Evolutionary conservation across 352 stramenopile genomes (phyloP), one percentile per base, ranked within the genome.

Genomic region (Phytopythium delawarense): DNA sequence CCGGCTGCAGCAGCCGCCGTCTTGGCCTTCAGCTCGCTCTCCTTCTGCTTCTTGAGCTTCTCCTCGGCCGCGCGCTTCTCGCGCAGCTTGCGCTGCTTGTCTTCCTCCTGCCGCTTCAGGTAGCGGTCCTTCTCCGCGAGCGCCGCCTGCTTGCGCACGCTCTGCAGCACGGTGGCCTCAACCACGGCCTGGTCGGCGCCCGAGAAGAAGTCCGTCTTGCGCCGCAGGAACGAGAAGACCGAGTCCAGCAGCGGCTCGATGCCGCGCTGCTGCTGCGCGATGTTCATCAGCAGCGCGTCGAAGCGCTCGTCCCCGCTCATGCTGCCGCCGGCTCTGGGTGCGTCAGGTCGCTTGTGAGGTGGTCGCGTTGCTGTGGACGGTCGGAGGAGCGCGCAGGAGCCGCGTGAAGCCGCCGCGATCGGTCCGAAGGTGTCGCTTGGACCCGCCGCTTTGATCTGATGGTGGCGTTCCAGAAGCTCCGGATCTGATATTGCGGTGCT

Each of bases 171-270:
- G 44, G 76, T 94, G 40, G 87, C 69, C 66, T 97, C 88, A 45
- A 96, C 71, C 59, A 88, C 61, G 42, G 85, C 69, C 21, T 84
- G 64, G n/a, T 71, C 64, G 51, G 93, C 95, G 12, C 96, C 97
- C 9, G 94, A 81, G 74, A 99, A 99, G 69, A 99, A 99, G 81
- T 99, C 98, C 20, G 97, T 99, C 79, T 99, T 99, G 57, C 97
- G 95, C 25, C 97, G 87, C 62, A 99, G 74, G 71, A 99, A 99
- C 1, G 94, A 98, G 75, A 99, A 99, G 25, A 99, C 88, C 2
- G 94, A 98, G 65, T 99, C 94, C 69, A 99, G 88, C 39, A 99
- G 78, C 23, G 96, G 96, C 76, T 99, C 98, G 70, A 99, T 99
- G 49, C 97, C 97, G 46, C 84, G 78, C 64, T 97, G 88, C 66